A percentile compares a stretch with the other conserved stretches of the same genome.
Evolutionary conservation across 2,329 filamentous ascomycete species (phyloP).

Genomic region (Knufia petricola): DNA sequence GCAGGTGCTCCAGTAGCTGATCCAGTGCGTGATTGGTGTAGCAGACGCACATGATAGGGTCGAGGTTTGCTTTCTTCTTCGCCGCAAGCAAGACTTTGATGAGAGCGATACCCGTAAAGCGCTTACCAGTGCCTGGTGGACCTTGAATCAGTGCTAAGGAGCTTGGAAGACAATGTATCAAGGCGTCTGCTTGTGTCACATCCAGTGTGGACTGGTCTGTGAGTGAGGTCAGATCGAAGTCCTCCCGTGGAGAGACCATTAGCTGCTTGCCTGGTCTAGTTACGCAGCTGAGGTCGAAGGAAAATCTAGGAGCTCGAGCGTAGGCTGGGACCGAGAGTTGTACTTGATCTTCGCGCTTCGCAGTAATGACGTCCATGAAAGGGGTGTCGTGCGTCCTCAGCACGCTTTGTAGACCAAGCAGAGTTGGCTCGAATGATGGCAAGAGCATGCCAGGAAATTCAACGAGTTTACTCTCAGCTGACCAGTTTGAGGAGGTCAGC

Average conservation of each 20-base stretch:
- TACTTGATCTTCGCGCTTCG: slow-evolving; percentile 11
- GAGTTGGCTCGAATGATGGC: slow-evolving; percentile 47
- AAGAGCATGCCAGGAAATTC: slow-evolving; percentile 54
- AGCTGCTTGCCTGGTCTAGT: no score
- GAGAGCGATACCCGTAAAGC: slow-evolving; percentile 49
- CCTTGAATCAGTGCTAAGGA: slow-evolving; percentile 55
- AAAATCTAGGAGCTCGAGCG: neutral
- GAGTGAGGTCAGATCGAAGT: neutral
- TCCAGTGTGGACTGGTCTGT: slow-evolving; percentile 30
- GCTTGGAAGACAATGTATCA: slow-evolving; percentile 45
- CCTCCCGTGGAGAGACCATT: neutral
- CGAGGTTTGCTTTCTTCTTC: slow-evolving; percentile 11
- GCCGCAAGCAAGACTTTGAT: slow-evolving; percentile 23
- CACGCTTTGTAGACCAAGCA: slow-evolving; percentile 47
- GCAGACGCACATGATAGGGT: slow-evolving; percentile 27
- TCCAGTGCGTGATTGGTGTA: slow-evolving; percentile 29
- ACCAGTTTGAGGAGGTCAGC: neutral
- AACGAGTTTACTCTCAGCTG: slow-evolving; percentile 31
- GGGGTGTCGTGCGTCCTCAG: slow-evolving; percentile 37
- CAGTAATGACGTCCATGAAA: slow-evolving; percentile 41
- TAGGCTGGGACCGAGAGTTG: neutral
- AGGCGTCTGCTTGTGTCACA: slow-evolving; percentile 46
- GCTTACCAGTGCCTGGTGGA: slow-evolving; percentile 62
- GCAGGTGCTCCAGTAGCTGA: slow-evolving; percentile 24
- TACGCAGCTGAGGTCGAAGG: neutral